Percentiles rank a stretch among this genome's conserved stretches.
Evolutionary conservation across 352 stramenopile genomes (phyloP).

Genomic region (Globisporangium perplexum): DNA sequence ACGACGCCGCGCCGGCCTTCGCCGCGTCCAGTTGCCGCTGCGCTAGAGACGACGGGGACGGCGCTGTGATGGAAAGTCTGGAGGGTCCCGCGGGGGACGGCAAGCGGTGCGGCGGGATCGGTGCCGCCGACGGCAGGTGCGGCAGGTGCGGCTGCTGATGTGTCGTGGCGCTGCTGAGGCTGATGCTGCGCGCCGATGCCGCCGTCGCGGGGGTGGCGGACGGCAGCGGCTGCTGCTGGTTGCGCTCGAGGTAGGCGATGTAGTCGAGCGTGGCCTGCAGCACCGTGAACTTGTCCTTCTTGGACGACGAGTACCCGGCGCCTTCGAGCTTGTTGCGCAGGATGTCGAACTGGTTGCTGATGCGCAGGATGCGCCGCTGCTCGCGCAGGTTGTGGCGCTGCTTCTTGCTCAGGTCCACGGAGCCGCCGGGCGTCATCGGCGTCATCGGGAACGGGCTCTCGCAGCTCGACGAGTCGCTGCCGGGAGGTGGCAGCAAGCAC

Average conservation of each 20-base stretch:
- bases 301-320: conserved; percentile 64
- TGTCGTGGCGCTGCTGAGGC: conserved; percentile 2
- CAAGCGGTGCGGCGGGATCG: conserved; percentile 18
- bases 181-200: no score
- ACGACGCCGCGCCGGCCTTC: conserved; percentile 16
- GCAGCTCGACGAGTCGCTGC: conserved; percentile 50
- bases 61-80: conserved; percentile 47
- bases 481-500: not conserved
- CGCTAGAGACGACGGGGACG: conserved; percentile 16
- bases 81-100: conserved; percentile 25
- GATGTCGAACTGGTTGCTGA: conserved; percentile 84
- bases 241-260: conserved; percentile 66
- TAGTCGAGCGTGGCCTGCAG: conserved; percentile 82
- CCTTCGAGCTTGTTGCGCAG: conserved; percentile 68
- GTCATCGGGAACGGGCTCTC: conserved; percentile 65
- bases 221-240: conserved; percentile 25
- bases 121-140: conserved; percentile 14
- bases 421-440: conserved; percentile 44
- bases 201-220: no score
- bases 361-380: conserved; percentile 73
- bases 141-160: conserved; percentile 16
- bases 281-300: conserved; percentile 86
- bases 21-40: conserved; percentile 11
- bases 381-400: conserved; percentile 82
- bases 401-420: conserved; percentile 73